These are phyloP conservation scores for Chalciporus sp. DNA, from an alignment of 1,284 basidiomycete genomes.

Conservation along the genomic window DNA sequence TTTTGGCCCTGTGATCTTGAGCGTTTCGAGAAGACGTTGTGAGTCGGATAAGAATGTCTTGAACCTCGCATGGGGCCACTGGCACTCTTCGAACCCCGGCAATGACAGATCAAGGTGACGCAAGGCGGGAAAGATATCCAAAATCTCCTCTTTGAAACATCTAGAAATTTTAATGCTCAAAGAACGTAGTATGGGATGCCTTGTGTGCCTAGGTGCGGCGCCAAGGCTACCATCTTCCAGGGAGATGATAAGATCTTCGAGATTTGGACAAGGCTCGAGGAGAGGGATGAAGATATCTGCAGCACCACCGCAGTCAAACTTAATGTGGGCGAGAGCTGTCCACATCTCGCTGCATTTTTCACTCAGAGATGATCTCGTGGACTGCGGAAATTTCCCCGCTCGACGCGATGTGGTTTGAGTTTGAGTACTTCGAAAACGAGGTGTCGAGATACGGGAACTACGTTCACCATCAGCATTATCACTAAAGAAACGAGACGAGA, in stretches of 20 bases:
- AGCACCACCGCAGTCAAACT: too few relatives aligned
- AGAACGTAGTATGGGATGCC: too few relatives aligned
- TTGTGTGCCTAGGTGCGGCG: too few relatives aligned
- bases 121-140: slow-evolving; percentile 6
- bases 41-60: slow-evolving; percentile 18
- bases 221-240: too few relatives aligned
- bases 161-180: too few relatives aligned
- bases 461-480: too few relatives aligned
- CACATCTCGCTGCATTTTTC: slow-evolving; percentile 19
- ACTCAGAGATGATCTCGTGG: slow-evolving; percentile 15
- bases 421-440: slow-evolving; percentile 18
- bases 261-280: too few relatives aligned
- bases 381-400: slow-evolving; percentile 16
- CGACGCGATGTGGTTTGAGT: slow-evolving; percentile 20
- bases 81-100: slow-evolving; percentile 10
- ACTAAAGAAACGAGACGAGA: background rate
- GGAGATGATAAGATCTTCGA: too few relatives aligned
- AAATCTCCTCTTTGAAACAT: too few relatives aligned
- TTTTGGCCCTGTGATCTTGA: slow-evolving; percentile 13
- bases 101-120: slow-evolving; percentile 14
- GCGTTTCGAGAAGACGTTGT: slow-evolving; percentile 20
- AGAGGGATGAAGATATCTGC: too few relatives aligned
- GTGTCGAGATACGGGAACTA: slow-evolving; percentile 16
- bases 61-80: slow-evolving; percentile 14
- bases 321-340: too few relatives aligned